Evolutionary conservation across 805 yeast species (phyloP).

Genomic region (Ogataea pini): DNA sequence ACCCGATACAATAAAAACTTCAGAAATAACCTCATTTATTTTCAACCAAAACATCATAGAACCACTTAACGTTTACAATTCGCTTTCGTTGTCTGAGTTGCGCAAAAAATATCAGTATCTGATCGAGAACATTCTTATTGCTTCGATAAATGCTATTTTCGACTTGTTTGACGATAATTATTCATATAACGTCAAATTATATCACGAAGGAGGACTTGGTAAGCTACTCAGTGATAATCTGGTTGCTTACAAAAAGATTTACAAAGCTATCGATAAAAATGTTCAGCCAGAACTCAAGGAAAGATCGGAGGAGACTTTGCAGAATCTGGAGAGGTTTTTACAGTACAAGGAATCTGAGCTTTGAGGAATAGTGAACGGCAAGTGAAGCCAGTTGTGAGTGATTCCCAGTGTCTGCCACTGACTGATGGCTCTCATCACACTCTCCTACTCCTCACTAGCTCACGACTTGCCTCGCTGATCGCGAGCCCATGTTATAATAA

Average conservation of each 20-base stretch:
- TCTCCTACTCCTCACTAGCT: too few relatives aligned
- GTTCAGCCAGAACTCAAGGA: conserved; percentile 55
- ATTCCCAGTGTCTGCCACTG: too few relatives aligned
- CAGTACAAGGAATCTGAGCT: conserved; percentile 63
- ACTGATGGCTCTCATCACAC: too few relatives aligned
- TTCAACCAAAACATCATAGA: conserved; percentile 27
- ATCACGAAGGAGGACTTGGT: conserved; percentile 54
- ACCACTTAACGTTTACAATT: conserved; percentile 19
- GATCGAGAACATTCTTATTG: conserved; percentile 43
- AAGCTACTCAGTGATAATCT: conserved; percentile 42
- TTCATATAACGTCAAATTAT: conserved; percentile 68
- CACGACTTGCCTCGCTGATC: too few relatives aligned
- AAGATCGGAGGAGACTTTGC: conserved; percentile 64
- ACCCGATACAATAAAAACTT: conserved; percentile 18
- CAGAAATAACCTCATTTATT: conserved; percentile 27
- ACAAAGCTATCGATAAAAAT: conserved; percentile 69
- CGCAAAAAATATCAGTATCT: conserved; percentile 28
- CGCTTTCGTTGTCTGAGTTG: conserved; percentile 19
- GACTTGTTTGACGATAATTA: conserved; percentile 81
- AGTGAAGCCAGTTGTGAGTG: too few relatives aligned
- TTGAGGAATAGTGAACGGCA: background rate
- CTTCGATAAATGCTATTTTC: conserved; percentile 63
- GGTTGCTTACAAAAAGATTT: conserved; percentile 50
- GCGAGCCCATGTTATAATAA: background rate
- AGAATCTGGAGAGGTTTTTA: conserved; percentile 73